These are phyloP conservation scores for Colletotrichum aenigma DNA, from an alignment of 2,329 filamentous ascomycete genomes.

Conservation along the genomic window DNA sequence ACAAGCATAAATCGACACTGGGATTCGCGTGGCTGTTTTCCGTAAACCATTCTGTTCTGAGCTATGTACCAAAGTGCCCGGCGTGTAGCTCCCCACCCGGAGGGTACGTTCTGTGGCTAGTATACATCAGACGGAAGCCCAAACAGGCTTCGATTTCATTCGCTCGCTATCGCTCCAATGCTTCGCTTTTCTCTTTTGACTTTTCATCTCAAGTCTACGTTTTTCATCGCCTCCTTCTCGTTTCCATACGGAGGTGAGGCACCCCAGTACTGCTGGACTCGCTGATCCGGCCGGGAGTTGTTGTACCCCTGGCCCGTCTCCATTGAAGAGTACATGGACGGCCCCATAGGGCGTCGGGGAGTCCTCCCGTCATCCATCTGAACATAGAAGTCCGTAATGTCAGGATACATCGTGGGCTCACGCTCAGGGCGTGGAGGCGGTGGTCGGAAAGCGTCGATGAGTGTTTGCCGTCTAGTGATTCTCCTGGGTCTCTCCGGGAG, in stretches of 20 bases:
- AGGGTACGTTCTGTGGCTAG: background rate
- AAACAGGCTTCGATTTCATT: background rate
- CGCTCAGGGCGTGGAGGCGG: background rate
- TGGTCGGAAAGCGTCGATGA: constrained; percentile 9
- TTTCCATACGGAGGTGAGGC: background rate
- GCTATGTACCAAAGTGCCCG: background rate
- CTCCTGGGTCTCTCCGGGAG: constrained; percentile 13
- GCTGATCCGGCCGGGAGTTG: background rate
- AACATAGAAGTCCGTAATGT: background rate
- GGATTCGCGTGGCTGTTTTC: background rate
- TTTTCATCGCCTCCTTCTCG: background rate
- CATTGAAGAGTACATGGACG: background rate
- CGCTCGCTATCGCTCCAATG: background rate
- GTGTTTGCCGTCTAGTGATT: constrained; percentile 13
- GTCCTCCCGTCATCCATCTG: background rate
- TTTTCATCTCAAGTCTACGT: background rate
- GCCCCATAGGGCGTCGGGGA: background rate
- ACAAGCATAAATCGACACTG: background rate
- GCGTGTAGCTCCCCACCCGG: background rate
- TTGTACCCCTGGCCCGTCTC: background rate
- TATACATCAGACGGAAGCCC: background rate
- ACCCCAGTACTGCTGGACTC: background rate
- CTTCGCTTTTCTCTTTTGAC: background rate
- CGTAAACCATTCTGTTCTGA: background rate
- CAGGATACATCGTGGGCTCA: background rate